Base-by-base conservation (phyloP, 2,329 filamentous ascomycete genomes). In the Corinectria fuckeliana region DNA sequence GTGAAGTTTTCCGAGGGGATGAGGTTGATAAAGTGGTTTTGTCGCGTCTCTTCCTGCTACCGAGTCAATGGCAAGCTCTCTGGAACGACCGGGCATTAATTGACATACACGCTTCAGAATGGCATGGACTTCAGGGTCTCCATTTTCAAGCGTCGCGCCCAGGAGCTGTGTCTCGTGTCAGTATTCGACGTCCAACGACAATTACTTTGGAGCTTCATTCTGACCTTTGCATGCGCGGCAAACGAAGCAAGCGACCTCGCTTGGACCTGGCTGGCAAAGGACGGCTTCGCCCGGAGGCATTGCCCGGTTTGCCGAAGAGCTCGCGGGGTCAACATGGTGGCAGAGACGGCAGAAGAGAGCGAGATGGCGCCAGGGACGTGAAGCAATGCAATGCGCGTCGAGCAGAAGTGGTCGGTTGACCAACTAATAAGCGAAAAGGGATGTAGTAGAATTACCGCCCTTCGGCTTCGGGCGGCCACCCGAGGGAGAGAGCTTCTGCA, bases 1-100 rank as follows among this genome's bases (percentile, higher is more conserved):
- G 92, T 96, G 74, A 96, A 95, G 81, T 96, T 96, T 80, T 96
- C 92, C 11, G 92, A 96, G 21, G 92, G 92, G 65, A 96, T 96
- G 60, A 96, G 83, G 78, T 97, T 97, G 81, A 98, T 96, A 75
- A 96, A 97, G 77, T 97, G 92, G 78, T 96, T 96, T 77, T 98
- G 94, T 70, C 94, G 87, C 70, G 85, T 85, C 86, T 97, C 97
- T 82, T 97, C 94, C 91, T 96, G 26, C 1, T 42, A 36, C 4
- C 4, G 45, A 16, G 25, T 61, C 10, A 62, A 53, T 32, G 25
- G 7, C 25, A 11, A 7, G 2, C 13, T 2, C 13, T 2, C 5
- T 0, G 14, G 11, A 3, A 1, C 5, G 39, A 14, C 25, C 6
- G 1, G 13, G 6, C 42, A 50, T 49, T 21, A 11, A 41, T 50